Conservation (phyloP, 2,329 filamentous ascomycete species). For the Thermoascus crustaceus region DNA sequence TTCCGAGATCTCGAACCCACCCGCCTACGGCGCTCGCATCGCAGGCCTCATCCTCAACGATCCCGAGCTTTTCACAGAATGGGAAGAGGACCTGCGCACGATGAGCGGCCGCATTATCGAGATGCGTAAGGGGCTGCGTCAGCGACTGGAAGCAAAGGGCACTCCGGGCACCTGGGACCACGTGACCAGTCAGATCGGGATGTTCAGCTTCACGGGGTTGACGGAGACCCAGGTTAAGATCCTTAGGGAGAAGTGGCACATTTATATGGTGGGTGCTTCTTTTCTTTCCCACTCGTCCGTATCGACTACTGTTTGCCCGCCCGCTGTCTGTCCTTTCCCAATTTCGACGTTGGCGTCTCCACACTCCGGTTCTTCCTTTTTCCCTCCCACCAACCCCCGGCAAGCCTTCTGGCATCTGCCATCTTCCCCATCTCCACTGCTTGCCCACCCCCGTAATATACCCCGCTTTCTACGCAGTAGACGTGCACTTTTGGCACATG, state of each 20-base stretch:
- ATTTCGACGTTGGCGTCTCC: conserved; percentile 3
- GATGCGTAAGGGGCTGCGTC: conserved; percentile 73
- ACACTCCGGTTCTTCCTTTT: background rate
- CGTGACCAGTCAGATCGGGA: conserved; percentile 97
- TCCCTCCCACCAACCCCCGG: background rate
- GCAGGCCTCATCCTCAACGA: conserved; percentile 81
- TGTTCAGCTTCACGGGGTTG: conserved; percentile 78
- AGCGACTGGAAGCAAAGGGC: conserved; percentile 71
- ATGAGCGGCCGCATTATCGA: conserved; percentile 94
- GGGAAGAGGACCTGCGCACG: conserved; percentile 82
- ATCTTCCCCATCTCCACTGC: too few species aligned
- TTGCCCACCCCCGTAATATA: too few species aligned
- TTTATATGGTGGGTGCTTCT: conserved; percentile 38
- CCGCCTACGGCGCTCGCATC: conserved; percentile 86
- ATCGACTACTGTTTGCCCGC: background rate
- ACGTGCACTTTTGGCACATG: too few species aligned
- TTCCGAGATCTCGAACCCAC: conserved; percentile 95
- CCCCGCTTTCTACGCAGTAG: too few species aligned
- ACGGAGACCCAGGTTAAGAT: conserved; percentile 40
- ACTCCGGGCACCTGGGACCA: conserved; percentile 94
- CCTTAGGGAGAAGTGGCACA: conserved; percentile 41
- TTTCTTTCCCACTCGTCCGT: background rate
- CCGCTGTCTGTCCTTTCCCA: conserved; percentile 1
- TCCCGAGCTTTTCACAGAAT: conserved; percentile 70
- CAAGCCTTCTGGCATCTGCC: background rate